A percentile compares a stretch with the other conserved stretches of the same genome.
phyloP scores from a whole-genome alignment of 2,329 filamentous ascomycete genomes.

The Neonectria neomacrospora region DNA sequence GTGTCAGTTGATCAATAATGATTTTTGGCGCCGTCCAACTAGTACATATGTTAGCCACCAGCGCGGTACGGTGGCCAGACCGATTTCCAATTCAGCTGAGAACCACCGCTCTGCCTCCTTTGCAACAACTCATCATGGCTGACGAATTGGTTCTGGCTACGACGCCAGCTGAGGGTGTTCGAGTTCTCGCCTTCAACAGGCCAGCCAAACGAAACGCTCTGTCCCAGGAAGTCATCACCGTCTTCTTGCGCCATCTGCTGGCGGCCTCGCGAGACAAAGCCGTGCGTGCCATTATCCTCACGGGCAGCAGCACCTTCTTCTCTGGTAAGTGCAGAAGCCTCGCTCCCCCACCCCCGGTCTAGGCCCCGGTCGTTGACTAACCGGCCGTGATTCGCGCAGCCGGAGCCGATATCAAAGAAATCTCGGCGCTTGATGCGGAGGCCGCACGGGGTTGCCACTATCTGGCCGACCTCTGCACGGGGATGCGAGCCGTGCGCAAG shows the following conservation, averaged over 20 bases:
- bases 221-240: constrained; percentile 60
- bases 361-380: background rate
- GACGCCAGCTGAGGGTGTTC: constrained; percentile 50
- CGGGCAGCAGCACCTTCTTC: constrained; percentile 50
- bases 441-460: constrained; percentile 48
- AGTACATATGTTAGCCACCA: background rate
- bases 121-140: constrained; percentile 12
- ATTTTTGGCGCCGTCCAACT: background rate
- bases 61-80: background rate
- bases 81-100: too few relatives aligned
- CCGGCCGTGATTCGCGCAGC: constrained; percentile 34
- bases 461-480: constrained; percentile 54
- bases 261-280: constrained; percentile 37
- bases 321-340: constrained; percentile 43
- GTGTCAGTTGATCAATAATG: background rate
- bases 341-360: too few relatives aligned
- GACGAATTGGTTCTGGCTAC: constrained; percentile 40
- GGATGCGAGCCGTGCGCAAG: constrained; percentile 52
- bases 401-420: constrained; percentile 51
- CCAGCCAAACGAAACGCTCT: constrained; percentile 68
- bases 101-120: background rate
- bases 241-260: constrained; percentile 50
- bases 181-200: constrained; percentile 62
- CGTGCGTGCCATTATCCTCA: constrained; percentile 53
- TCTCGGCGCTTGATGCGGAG: constrained; percentile 47